Evolutionary conservation across 768 basidiomycete species (phyloP).

Genomic region (Leccinum longicurvipes): DNA sequence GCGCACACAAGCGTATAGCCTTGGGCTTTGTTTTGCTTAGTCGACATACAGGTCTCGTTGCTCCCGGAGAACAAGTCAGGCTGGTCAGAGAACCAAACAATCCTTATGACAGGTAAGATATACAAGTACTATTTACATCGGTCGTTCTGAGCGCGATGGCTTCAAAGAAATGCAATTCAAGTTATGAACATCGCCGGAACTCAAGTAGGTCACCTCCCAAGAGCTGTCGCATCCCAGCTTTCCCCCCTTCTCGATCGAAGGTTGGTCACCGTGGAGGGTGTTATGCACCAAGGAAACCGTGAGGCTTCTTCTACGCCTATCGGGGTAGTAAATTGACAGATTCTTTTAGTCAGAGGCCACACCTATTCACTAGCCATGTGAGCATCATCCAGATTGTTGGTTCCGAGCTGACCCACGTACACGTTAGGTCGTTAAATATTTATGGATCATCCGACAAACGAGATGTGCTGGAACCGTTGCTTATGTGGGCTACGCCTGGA

Average conservation of each 20-base stretch:
- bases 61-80: slow-evolving; percentile 71
- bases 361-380: slow-evolving; percentile 64
- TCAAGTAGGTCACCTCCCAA: slow-evolving; percentile 82
- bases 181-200: slow-evolving; percentile 70
- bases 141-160: neutral
- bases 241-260: slow-evolving; percentile 68
- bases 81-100: slow-evolving; percentile 68
- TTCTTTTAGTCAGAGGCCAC: slow-evolving; percentile 39
- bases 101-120: slow-evolving; percentile 56
- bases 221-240: slow-evolving; percentile 52
- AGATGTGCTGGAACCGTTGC: slow-evolving; percentile 55
- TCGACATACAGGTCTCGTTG: slow-evolving; percentile 63
- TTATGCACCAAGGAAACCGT: slow-evolving; percentile 66
- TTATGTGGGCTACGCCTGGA: slow-evolving; percentile 74
- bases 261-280: slow-evolving; percentile 69
- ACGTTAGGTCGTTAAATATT: slow-evolving; percentile 59
- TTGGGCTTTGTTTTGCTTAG: slow-evolving; percentile 1
- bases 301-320: slow-evolving; percentile 8
- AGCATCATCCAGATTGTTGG: slow-evolving; percentile 12
- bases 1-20: neutral
- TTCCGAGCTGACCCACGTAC: neutral
- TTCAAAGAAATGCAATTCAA: slow-evolving; percentile 68
- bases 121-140: neutral
- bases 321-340: neutral
- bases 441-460: slow-evolving; percentile 66